Base-by-base conservation (phyloP, 1,284 basidiomycete species). In the Marasmius oreades region DNA sequence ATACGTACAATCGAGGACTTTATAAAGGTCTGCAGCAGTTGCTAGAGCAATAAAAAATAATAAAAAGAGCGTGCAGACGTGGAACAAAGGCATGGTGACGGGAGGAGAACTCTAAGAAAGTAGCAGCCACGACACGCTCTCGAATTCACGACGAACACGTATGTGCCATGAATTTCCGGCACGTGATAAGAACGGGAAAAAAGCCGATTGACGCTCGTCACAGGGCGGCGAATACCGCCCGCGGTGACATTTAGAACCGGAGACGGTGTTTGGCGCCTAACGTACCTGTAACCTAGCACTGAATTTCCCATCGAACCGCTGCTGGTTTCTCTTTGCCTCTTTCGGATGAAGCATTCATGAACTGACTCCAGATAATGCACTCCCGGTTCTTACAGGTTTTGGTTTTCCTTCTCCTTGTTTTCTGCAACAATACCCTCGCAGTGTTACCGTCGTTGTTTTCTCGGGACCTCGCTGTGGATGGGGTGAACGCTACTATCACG, bases 11-110 rank as follows among this genome's bases (percentile, higher is more conserved):
- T 89, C 90, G 60, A 92, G 74, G 61, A 80, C 65, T 72, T 91
- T 90, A 70, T 92, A 92, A 37, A 86, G 77, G 73, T 92, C 90
- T 20, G 82, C 78, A 14, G 87, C 89, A 37, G 73, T 70, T 24
- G 76, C 80, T 10, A 85, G 60, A 44, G 78, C 69, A 14, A 74
- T 70, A 39, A 82, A 66, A 28, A 79, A 63, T 14, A 88, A 65
- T 22, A 80, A 43, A 64, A 75, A 52, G 61, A 77, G 53, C 62
- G 68, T 31, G 65, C 68, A 65, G 63, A 67, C 65, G 65, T 68
- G 62, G 44, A 63, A 65, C 59, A 55, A 31, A 36, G 47, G 63
- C 73, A 75, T 76, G 46, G 33, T 55, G 58, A 66, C 51, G 60
- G 65, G 58, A 48, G 59, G 26, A 37, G 22, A 18, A 42, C 23